phyloP scores from a whole-genome alignment of 208 protist species.

The Acanthamoeba polyphaga region DNA sequence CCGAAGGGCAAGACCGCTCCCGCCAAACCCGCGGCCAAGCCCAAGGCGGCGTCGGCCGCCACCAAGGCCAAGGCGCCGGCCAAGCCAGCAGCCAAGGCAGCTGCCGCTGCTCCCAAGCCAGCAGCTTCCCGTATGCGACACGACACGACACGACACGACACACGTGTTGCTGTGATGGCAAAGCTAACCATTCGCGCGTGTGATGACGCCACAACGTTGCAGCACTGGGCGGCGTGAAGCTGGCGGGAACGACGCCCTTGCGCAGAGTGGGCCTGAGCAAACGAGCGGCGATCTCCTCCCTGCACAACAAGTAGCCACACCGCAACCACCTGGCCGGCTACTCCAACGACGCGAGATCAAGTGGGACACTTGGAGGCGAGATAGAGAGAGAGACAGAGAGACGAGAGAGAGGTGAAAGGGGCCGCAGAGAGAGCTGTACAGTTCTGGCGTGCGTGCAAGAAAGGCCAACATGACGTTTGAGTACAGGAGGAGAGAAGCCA shows the following conservation, averaged over 20 bases:
- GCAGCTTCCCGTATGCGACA: background rate
- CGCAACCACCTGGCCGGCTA: too few relatives aligned
- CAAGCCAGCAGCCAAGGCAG: background rate
- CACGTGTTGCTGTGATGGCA: background rate
- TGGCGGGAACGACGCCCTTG: background rate
- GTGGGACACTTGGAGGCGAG: background rate
- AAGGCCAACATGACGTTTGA: background rate
- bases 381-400: background rate
- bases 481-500: background rate
- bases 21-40: background rate
- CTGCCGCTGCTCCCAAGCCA: background rate
- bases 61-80: background rate
- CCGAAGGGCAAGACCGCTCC: background rate
- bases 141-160: background rate
- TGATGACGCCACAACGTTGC: background rate
- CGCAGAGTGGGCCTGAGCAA: slow-evolving; percentile 9
- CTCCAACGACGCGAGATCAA: too few relatives aligned
- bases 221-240: slow-evolving; percentile 29
- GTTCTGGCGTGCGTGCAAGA: background rate
- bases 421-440: background rate
- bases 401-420: background rate
- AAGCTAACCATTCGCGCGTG: background rate
- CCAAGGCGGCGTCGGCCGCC: background rate
- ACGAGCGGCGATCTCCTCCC: background rate
- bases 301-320: background rate